These are phyloP conservation scores for Solioccasus polychromus DNA, from an alignment of 768 basidiomycete genomes.

Conservation along the genomic window DNA sequence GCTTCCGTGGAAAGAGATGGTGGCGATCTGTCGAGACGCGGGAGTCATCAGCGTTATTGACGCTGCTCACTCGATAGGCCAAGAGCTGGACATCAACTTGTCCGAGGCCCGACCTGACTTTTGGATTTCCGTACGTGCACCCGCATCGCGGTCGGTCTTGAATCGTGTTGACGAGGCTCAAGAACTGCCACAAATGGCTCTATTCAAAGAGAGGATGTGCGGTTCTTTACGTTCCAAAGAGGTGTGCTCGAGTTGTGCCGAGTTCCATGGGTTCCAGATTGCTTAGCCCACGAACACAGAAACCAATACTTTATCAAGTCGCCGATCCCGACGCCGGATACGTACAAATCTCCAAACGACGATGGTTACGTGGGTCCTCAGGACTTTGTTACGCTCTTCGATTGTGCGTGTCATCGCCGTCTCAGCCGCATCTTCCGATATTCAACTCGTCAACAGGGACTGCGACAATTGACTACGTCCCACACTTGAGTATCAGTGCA, in stretches of 20 bases:
- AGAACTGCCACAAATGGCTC: slow-evolving; percentile 90
- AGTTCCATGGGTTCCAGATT: not conserved
- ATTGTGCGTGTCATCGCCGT: slow-evolving; percentile 33
- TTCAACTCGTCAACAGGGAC: slow-evolving; percentile 45
- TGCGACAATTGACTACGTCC: slow-evolving; percentile 56
- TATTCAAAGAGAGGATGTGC: slow-evolving; percentile 66
- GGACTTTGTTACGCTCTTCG: slow-evolving; percentile 50
- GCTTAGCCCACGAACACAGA: slow-evolving; percentile 31
- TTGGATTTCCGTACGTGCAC: slow-evolving; percentile 61
- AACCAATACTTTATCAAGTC: slow-evolving; percentile 64
- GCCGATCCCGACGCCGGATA: slow-evolving; percentile 53
- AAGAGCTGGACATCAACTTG: slow-evolving; percentile 61
- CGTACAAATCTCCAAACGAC: slow-evolving; percentile 49
- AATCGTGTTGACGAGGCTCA: not conserved
- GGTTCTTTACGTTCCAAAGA: slow-evolving; percentile 69
- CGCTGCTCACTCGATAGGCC: slow-evolving; percentile 77
- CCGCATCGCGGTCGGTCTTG: too few species aligned
- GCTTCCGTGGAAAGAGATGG: slow-evolving; percentile 72
- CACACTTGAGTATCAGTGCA: slow-evolving; percentile 51
- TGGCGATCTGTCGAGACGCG: slow-evolving; percentile 59
- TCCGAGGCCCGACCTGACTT: slow-evolving; percentile 62
- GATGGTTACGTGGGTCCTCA: slow-evolving; percentile 26
- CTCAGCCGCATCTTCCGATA: not conserved
- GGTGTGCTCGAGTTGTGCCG: slow-evolving; percentile 36
- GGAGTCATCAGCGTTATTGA: slow-evolving; percentile 70